Base-by-base conservation (phyloP, 441 rosid species). In the Daphne laureola region DNA sequence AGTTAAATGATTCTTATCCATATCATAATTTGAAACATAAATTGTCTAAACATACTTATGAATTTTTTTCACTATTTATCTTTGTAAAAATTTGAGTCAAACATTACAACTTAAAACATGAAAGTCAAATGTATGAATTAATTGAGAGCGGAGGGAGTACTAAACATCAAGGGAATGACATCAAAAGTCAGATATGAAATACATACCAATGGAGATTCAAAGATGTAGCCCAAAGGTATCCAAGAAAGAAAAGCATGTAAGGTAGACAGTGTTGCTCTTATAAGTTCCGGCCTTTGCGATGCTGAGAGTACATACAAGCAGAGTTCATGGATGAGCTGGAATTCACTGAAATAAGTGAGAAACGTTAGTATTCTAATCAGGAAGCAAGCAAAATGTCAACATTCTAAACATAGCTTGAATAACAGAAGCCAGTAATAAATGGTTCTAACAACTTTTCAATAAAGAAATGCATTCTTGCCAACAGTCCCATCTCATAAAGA, bases 181-280 rank as follows among this genome's bases (percentile, higher is more conserved):
- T 18, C 55, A 57, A 43, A 2, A 57, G 54, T 21, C 17, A 49
- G 9, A 43, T 7, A n/a, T n/a, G 26, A 18, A 31, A 17, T 25
- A 63, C 78, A 49, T 81, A 91, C 99, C 94, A 91, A 63, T 44
- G 97, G 84, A 51, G 99, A 95, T 70, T 95, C 99, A 78, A 95
- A 95, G 62, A 95, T 95, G 74, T 95, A 95, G 70, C 98, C 99
- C 75, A 95, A 61, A 2, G 99, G 99, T 58, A 95, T 95, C 99
- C 99, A 91, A 4, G 99, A 95, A 67, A 95, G 98, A 69, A 86
- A 95, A 59, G 99, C 99, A 80, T 91, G 99, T 73, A 95, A 67
- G 11, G 99, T 88, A 53, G 99, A 82, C 47, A 95, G 67, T 3
- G 99, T 95, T 50, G 98, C 97, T 35, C 95, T 86, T 65, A 88